Base-by-base conservation (phyloP, 768 basidiomycete species). In the Clitopilus passeckerianus region DNA sequence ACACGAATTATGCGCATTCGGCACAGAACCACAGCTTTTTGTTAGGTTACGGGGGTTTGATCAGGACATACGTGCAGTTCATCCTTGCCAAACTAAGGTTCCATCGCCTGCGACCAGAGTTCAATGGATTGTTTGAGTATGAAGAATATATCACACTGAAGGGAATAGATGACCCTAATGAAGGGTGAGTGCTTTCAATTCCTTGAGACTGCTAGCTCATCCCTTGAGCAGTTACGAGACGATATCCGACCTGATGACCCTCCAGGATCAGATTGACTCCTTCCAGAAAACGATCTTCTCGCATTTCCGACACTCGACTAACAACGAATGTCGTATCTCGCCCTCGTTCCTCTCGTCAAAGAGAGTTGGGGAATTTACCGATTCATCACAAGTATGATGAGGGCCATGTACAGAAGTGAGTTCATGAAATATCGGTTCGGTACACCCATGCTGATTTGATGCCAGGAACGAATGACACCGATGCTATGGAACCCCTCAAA, bases 351-450 rank as follows among this genome's bases (percentile, higher is more conserved):
- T 22, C 81, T 98, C 12, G 97, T 99, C 57, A 99, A 99, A 74
- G 97, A 99, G 75, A 96, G 93, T 66, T 99, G 95, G 87, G 96
- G 96, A 35, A 99, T 99, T 59, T 99, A 99, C 74, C 85, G 93
- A 52, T 99, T 98, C 75, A 95, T 98, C 70, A 98, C 96, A 9
- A 95, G 93, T 75, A 99, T 99, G 97, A 77, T 98, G 70, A 82
- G 97, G 23, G 97, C 97, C 1, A 92, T 99, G 90, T 92, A 96
- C 70, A 80, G 97, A 76, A 79, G 96, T 96, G 68, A 70, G 85
- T 50, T 27, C 4, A 18, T 27, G 12, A 14, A n/a, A 30, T 76
- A 23, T 41, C 41, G 5, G 34, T 43, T 34, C 3, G 58, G 52
- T 23, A 3, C 10, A n/a, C n/a, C 16, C 16, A 50, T 5, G 10